These are phyloP conservation scores for Phaeotremella skinneri DNA, from an alignment of 768 basidiomycete species.

Conservation along the genomic window DNA sequence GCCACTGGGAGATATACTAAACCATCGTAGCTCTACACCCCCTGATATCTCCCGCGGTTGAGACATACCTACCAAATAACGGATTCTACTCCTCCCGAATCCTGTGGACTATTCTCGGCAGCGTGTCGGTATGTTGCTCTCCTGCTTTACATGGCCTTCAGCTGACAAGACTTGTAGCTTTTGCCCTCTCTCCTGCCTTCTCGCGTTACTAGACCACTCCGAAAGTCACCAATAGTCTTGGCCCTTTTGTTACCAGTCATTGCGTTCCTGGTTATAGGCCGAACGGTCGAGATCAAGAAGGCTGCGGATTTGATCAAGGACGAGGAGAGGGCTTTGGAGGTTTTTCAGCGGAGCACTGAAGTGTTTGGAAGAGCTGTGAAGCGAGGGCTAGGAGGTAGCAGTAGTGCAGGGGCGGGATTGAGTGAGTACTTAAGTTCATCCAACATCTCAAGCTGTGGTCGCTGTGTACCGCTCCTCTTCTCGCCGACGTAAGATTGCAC, in stretches of 20 bases:
- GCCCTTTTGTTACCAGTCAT: constrained; percentile 44
- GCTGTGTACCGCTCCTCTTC: no score
- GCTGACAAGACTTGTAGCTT: constrained; percentile 19
- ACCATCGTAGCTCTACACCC: constrained; percentile 43
- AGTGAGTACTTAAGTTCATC: constrained; percentile 26
- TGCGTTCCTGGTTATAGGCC: constrained; percentile 46
- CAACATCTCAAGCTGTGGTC: constrained; percentile 1
- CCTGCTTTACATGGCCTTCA: background rate
- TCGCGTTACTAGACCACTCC: constrained; percentile 30
- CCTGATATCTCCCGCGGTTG: constrained; percentile 36
- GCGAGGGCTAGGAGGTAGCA: constrained; percentile 27
- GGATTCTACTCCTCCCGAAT: constrained; percentile 32
- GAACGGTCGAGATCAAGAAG: constrained; percentile 48
- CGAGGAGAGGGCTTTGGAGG: constrained; percentile 1
- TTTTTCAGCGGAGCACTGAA: background rate
- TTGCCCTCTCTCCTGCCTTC: constrained; percentile 41
- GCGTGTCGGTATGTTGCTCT: constrained; percentile 28
- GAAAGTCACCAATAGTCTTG: constrained; percentile 28
- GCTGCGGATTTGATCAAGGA: constrained; percentile 25
- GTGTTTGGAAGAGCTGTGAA: background rate
- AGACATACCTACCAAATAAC: constrained; percentile 26
- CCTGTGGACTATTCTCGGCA: constrained; percentile 38
- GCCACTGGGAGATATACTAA: constrained; percentile 2
- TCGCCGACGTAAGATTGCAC: no score
- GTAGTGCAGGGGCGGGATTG: constrained; percentile 45